A percentile compares a stretch with the other conserved stretches of the same genome.
phyloP scores from a whole-genome alignment of 768 basidiomycete species.

The Hypholoma fasciculare region DNA sequence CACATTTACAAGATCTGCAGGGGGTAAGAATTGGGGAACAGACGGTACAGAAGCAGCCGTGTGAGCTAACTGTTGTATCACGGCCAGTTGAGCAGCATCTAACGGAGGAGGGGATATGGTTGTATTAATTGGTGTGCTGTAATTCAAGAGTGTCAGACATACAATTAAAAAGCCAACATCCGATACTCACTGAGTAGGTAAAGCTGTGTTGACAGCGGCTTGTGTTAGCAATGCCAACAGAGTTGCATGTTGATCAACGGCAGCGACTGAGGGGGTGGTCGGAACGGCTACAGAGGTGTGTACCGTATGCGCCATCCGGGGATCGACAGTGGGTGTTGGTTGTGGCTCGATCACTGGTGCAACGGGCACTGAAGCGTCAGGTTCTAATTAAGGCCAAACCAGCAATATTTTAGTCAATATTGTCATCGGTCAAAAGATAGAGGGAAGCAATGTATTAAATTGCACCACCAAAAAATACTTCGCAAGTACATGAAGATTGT shows the following conservation, averaged over 20 bases:
- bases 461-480: slow-evolving; percentile 75
- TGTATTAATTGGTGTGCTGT: slow-evolving; percentile 63
- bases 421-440: slow-evolving; percentile 50
- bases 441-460: slow-evolving; percentile 52
- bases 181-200: slow-evolving; percentile 37
- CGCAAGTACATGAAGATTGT: slow-evolving; percentile 67
- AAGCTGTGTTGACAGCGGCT: slow-evolving; percentile 44
- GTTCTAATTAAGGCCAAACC: slow-evolving; percentile 65
- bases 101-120: slow-evolving; percentile 34
- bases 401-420: slow-evolving; percentile 64
- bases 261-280: slow-evolving; percentile 23
- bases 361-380: slow-evolving; percentile 38
- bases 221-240: slow-evolving; percentile 71
- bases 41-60: slow-evolving; percentile 43
- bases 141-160: slow-evolving; percentile 28
- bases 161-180: background rate
- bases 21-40: slow-evolving; percentile 30
- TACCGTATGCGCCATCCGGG: slow-evolving; percentile 23
- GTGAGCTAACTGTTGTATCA: slow-evolving; percentile 77
- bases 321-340: slow-evolving; percentile 27
- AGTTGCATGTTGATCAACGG: slow-evolving; percentile 57
- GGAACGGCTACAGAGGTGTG: slow-evolving; percentile 18
- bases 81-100: slow-evolving; percentile 61
- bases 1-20: slow-evolving; percentile 29
- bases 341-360: slow-evolving; percentile 38